phyloP scores from a whole-genome alignment of 1,139 yeast genomes.

The Pichia sp. region DNA sequence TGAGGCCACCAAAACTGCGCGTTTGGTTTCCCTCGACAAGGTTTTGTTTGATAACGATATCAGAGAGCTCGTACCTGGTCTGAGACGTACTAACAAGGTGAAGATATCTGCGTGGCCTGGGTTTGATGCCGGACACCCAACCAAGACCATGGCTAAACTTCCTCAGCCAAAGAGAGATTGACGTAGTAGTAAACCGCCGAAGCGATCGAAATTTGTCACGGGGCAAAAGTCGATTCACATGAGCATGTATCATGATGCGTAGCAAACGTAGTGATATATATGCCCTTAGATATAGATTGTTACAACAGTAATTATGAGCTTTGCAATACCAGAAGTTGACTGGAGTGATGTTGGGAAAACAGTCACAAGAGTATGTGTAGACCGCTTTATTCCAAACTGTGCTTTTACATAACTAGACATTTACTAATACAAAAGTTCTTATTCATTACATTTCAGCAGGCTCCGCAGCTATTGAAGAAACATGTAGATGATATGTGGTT shows the following conservation, averaged over 20 bases:
- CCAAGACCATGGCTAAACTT: no score
- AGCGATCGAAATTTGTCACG: no score
- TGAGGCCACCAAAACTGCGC: no score
- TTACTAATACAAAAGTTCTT: no score
- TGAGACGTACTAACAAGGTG: slow-evolving; percentile 11
- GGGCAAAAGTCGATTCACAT: no score
- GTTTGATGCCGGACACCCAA: slow-evolving; percentile 57
- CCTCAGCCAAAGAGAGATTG: no score
- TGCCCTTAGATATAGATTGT: no score
- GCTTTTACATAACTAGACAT: no score
- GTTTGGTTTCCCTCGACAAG: slow-evolving; percentile 1
- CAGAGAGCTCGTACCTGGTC: slow-evolving; percentile 1
- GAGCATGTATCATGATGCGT: no score
- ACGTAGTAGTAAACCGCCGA: no score
- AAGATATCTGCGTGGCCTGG: slow-evolving; percentile 62
- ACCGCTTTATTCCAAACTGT: neutral
- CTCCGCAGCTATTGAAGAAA: slow-evolving; percentile 14
- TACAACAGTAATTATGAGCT: no score
- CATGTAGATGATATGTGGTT: slow-evolving; percentile 17
- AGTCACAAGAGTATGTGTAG: slow-evolving; percentile 17
- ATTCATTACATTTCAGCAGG: slow-evolving; percentile 8
- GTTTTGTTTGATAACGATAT: slow-evolving; percentile 7
- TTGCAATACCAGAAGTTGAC: slow-evolving; percentile 20
- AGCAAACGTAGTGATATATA: no score
- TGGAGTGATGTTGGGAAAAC: slow-evolving; percentile 23